These are phyloP conservation scores for Erigeron canadensis DNA, from an alignment of 129 eudicot species.

Conservation along the genomic window DNA sequence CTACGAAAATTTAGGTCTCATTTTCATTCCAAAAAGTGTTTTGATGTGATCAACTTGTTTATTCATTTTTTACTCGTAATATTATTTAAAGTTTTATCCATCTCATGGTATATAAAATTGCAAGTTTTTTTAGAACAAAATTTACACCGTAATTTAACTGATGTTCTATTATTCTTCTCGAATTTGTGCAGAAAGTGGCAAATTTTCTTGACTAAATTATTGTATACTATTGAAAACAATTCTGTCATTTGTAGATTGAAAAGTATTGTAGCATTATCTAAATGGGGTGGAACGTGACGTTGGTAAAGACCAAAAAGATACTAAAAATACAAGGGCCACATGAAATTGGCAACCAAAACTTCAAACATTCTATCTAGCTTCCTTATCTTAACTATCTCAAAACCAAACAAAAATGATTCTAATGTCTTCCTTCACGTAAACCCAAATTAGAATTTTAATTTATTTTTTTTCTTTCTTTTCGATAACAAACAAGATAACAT, in stretches of 20 bases:
- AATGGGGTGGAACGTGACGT: background rate
- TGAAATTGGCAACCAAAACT: conserved; percentile 14
- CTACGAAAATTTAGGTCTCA: conserved; percentile 19
- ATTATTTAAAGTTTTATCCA: background rate
- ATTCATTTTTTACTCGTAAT: background rate
- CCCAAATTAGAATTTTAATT: too few relatives aligned
- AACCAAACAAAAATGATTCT: conserved; percentile 29
- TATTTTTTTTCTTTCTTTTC: too few relatives aligned
- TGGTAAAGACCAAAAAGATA: background rate
- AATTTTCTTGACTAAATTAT: too few relatives aligned
- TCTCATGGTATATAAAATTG: too few relatives aligned
- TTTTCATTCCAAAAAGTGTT: conserved; percentile 25
- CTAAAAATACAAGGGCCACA: conserved; percentile 16
- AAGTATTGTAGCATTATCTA: too few relatives aligned
- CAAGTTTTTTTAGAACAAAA: too few relatives aligned
- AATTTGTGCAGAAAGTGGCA: too few relatives aligned
- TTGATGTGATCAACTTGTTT: background rate
- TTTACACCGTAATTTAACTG: too few relatives aligned
- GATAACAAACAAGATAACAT: too few relatives aligned
- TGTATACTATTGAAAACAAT: too few relatives aligned
- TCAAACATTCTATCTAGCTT: conserved; percentile 27
- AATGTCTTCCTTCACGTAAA: background rate
- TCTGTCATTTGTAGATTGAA: too few relatives aligned
- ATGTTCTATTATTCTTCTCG: too few relatives aligned
- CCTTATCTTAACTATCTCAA: conserved; percentile 24